These are phyloP conservation scores for Phytophthora chlamydospora DNA, from an alignment of 352 stramenopile genomes.

Conservation along the genomic window DNA sequence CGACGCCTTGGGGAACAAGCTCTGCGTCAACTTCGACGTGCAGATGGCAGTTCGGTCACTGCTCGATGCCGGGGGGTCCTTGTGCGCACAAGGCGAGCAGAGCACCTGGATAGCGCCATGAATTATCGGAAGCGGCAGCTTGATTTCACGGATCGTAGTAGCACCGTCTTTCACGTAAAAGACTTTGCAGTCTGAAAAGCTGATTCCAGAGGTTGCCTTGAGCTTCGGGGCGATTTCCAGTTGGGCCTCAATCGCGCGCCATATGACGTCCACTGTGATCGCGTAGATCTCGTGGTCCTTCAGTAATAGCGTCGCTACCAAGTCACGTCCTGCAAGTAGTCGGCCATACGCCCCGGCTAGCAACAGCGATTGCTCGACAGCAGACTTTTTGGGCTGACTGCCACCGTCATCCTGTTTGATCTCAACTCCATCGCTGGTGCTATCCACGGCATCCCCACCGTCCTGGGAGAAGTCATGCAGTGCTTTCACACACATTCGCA, in stretches of 20 bases:
- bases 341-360: constrained; percentile 70
- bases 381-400: constrained; percentile 35
- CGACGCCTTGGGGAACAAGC: constrained; percentile 65
- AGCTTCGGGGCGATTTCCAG: constrained; percentile 55
- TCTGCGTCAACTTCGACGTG: constrained; percentile 57
- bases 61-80: constrained; percentile 9
- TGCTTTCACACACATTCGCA: constrained; percentile 71
- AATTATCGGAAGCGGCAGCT: constrained; percentile 70
- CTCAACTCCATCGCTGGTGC: constrained; percentile 5
- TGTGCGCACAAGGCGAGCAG: constrained; percentile 55
- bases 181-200: constrained; percentile 81
- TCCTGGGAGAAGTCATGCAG: constrained; percentile 71
- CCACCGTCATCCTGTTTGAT: constrained; percentile 26
- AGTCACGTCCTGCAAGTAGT: constrained; percentile 70
- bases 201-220: constrained; percentile 56
- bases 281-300: constrained; percentile 60
- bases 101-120: constrained; percentile 74
- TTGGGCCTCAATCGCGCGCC: constrained; percentile 71
- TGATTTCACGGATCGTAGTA: constrained; percentile 76
- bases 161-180: constrained; percentile 77
- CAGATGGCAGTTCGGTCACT: constrained; percentile 18
- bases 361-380: constrained; percentile 62
- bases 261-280: constrained; percentile 75
- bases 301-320: constrained; percentile 68
- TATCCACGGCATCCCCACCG: constrained; percentile 14